phyloP scores from a whole-genome alignment of 2,329 filamentous ascomycete species.

The Myriangium duriaei region DNA sequence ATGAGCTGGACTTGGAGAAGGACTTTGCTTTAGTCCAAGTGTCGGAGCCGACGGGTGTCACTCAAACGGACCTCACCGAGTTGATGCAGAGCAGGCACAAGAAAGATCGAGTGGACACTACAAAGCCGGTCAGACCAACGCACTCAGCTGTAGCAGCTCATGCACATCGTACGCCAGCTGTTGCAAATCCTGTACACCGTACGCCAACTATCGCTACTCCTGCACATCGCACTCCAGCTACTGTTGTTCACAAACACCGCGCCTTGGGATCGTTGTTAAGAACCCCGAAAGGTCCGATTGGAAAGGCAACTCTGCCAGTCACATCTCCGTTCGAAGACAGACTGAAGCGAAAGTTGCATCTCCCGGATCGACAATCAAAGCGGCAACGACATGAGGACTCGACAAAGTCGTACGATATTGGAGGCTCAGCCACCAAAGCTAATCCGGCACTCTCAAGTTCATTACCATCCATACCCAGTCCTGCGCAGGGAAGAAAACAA shows the following conservation, averaged over 20 bases:
- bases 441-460: no score
- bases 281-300: conserved; percentile 50
- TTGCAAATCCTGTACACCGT: conserved; percentile 39
- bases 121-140: conserved; percentile 17
- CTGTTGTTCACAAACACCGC: conserved; percentile 39
- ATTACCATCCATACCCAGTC: no score
- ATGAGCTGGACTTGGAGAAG: conserved; percentile 68
- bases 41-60: conserved; percentile 57
- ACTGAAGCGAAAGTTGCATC: conserved; percentile 18
- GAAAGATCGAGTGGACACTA: conserved; percentile 17
- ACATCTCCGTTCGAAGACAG: conserved; percentile 56
- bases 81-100: conserved; percentile 58
- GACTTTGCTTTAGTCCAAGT: conserved; percentile 70
- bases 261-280: conserved; percentile 53
- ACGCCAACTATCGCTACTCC: conserved; percentile 23
- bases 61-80: conserved; percentile 65
- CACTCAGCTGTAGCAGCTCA: conserved; percentile 14
- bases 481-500: no score
- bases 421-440: no score
- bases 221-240: conserved; percentile 14
- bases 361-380: conserved; percentile 24
- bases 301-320: conserved; percentile 44
- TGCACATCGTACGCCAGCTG: conserved; percentile 12
- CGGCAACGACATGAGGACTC: conserved; percentile 28
- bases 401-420: no score